Evolutionary conservation across 495 filamentous ascomycete genomes (phyloP).

Genomic region (Sphaerosporella brunnea): DNA sequence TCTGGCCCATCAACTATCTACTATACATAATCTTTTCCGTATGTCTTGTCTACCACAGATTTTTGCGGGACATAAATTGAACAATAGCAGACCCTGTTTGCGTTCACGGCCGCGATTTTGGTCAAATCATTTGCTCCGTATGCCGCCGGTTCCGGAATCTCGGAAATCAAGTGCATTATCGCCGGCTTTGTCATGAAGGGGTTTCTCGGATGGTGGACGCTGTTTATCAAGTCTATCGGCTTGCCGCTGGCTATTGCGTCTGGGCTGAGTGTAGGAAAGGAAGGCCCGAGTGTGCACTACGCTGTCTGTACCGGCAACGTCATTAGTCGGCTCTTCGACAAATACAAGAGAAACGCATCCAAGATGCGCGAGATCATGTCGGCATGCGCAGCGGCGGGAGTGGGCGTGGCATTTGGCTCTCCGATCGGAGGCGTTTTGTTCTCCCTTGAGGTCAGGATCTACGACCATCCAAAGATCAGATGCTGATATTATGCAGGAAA

Average conservation of each 20-base stretch:
- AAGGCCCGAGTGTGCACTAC: constrained; percentile 95
- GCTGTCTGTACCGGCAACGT: constrained; percentile 97
- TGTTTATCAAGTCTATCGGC: constrained; percentile 84
- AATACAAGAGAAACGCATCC: constrained; percentile 81
- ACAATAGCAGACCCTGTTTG: constrained; percentile 47
- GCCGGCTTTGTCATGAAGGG: constrained; percentile 99
- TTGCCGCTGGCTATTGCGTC: constrained; percentile 87
- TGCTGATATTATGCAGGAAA: not conserved
- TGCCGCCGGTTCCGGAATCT: constrained; percentile 91
- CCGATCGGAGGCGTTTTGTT: constrained; percentile 94
- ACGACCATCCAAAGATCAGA: not conserved
- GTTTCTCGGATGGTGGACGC: constrained; percentile 80
- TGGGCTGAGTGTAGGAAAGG: constrained; percentile 88
- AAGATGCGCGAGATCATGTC: constrained; percentile 92
- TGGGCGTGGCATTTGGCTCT: constrained; percentile 91
- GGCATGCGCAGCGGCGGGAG: constrained; percentile 84
- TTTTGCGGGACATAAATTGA: not conserved
- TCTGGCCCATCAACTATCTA: constrained; percentile 65
- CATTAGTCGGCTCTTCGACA: constrained; percentile 79
- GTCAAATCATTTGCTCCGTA: constrained; percentile 93
- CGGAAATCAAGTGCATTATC: constrained; percentile 98
- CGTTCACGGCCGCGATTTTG: constrained; percentile 61
- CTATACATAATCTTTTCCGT: constrained; percentile 82
- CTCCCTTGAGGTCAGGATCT: constrained; percentile 53
- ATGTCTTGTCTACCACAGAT: constrained; percentile 24